Conservation (phyloP, 768 basidiomycete genomes). For the Suillus sp. region DNA sequence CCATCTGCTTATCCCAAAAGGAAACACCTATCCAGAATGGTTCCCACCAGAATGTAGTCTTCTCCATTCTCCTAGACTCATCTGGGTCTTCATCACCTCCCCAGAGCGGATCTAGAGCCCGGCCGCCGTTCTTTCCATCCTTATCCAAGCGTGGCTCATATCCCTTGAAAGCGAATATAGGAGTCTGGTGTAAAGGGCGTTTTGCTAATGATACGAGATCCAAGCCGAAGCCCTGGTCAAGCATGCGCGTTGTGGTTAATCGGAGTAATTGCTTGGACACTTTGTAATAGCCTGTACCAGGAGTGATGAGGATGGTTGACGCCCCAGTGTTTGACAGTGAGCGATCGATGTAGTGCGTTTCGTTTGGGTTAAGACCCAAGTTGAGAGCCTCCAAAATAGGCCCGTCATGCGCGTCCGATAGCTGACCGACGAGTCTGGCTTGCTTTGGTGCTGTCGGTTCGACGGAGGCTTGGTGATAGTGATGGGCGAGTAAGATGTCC, state of each 20-base stretch:
- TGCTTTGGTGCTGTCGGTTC: slow-evolving; percentile 49
- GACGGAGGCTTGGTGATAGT: slow-evolving; percentile 72
- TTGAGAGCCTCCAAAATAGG: slow-evolving; percentile 96
- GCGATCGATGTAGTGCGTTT: slow-evolving; percentile 94
- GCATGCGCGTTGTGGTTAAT: slow-evolving; percentile 89
- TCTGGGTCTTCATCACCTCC: slow-evolving; percentile 57
- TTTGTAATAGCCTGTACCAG: slow-evolving; percentile 91
- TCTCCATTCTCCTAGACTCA: slow-evolving; percentile 38
- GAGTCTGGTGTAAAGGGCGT: slow-evolving; percentile 89
- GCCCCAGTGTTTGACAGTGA: slow-evolving; percentile 88
- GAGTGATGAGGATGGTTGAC: slow-evolving; percentile 83
- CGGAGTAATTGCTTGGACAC: slow-evolving; percentile 90
- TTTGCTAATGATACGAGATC: slow-evolving; percentile 90
- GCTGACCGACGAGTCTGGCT: slow-evolving; percentile 70
- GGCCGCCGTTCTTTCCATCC: slow-evolving; percentile 46
- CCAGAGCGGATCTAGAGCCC: slow-evolving; percentile 74
- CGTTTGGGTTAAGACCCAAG: slow-evolving; percentile 87
- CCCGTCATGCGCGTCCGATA: slow-evolving; percentile 90
- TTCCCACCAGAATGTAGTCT: slow-evolving; percentile 83
- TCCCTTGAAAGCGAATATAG: slow-evolving; percentile 87
- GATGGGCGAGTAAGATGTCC: slow-evolving; percentile 88
- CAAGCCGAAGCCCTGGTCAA: slow-evolving; percentile 90
- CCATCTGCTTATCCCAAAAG: slow-evolving; percentile 88
- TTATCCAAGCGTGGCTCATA: slow-evolving; percentile 58
- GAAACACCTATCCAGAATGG: slow-evolving; percentile 83